Base-by-base conservation (phyloP, 306 rosid genomes). In the Dryas octopetala region DNA sequence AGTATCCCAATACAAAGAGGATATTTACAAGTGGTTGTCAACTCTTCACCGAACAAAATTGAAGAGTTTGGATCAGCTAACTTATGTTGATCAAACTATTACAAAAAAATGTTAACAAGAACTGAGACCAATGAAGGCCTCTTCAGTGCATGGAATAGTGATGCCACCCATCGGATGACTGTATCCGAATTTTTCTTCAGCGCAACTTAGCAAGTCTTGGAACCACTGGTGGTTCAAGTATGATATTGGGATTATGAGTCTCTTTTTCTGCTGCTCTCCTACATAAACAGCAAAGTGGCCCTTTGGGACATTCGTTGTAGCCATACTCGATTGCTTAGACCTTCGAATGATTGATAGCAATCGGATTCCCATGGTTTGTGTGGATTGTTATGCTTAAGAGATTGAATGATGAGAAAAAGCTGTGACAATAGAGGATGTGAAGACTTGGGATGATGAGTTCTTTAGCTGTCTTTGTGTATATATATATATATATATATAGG, bases 91-190 rank as follows among this genome's bases (percentile, higher is more conserved):
- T 17, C 58, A 52, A 0, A 52, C 14, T 9, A 52, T 52, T 7
- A 61, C 66, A 1, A 38, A 61, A 61, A 61, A 4, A 61, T 43
- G 44, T 14, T 60, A 5, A 40, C 70, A 19, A 63, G 80, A 76
- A 75, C 55, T 47, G 19, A 65, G 77, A 59, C 64, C 40, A 17
- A 64, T 5, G 68, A 74, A 70, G 49, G 23, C 48, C 9, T 74
- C 71, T 46, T 74, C 80, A 3, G 23, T 63, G 74, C 83, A 82
- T 12, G 77, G 80, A 54, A 82, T 74, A 5, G 83, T 81, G 40
- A 81, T 72, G 60, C 65, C 81, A 0, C 81, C 74, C 78, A 58
- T 81, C 5, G 85, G 81, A 72, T 76, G 81, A 41, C 43, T 64
- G 13, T 58, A 72, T 61, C 81, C 81, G 2, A 72, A 81, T 7